phyloP scores from a whole-genome alignment of 176 grass and related monocot genomes.

The Elaeis guineensis region DNA sequence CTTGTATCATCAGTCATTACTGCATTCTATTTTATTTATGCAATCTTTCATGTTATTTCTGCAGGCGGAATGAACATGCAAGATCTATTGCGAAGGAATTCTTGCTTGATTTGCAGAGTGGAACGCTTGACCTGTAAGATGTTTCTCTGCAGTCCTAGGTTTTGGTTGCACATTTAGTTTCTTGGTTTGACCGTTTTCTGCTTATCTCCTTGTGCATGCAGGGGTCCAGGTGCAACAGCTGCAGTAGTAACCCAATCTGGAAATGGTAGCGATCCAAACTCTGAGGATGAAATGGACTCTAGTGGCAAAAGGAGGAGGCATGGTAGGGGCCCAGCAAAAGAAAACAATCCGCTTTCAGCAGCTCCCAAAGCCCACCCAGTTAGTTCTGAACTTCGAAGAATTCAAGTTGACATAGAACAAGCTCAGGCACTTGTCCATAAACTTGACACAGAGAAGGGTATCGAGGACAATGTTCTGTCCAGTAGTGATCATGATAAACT shows the following conservation, averaged over 20 bases:
- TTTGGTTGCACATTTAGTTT: not conserved
- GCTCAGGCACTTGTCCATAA: slow-evolving; percentile 55
- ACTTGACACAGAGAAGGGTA: slow-evolving; percentile 88
- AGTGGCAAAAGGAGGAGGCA: slow-evolving; percentile 71
- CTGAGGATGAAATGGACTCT: slow-evolving; percentile 78
- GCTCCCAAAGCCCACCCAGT: slow-evolving; percentile 73
- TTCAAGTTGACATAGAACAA: slow-evolving; percentile 78
- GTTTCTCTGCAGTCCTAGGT: not conserved
- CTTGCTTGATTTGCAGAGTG: slow-evolving; percentile 89
- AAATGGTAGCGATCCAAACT: slow-evolving; percentile 68
- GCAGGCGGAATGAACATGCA: slow-evolving; percentile 38
- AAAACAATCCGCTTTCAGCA: slow-evolving; percentile 45
- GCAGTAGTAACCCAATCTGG: slow-evolving; percentile 35
- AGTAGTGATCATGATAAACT: slow-evolving; percentile 55
- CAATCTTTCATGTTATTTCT: not conserved
- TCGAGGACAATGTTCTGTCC: slow-evolving; percentile 64
- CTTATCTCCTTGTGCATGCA: slow-evolving; percentile 21
- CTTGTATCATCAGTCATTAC: too few relatives aligned
- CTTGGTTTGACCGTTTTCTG: not conserved
- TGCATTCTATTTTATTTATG: not conserved
- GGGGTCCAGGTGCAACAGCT: slow-evolving; percentile 61
- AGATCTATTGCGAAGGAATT: slow-evolving; percentile 62
- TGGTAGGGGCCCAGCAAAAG: slow-evolving; percentile 54
- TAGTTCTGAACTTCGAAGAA: slow-evolving; percentile 56
- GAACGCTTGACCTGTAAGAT: slow-evolving; percentile 87